Conservation (phyloP, 192 early-diverging fungal species). For the Backusella psychrophila region DNA sequence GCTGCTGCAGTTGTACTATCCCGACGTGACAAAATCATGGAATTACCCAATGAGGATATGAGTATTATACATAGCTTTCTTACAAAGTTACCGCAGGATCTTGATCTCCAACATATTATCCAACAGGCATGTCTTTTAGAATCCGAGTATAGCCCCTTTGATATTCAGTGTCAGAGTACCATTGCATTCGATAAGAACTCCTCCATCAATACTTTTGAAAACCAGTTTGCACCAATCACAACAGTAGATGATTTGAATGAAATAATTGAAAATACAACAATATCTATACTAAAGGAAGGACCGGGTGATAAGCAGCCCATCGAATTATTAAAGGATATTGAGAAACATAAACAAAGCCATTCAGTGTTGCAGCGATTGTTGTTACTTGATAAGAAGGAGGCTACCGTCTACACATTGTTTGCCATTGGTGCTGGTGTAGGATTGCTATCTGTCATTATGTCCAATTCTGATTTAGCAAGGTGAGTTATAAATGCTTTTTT, state of each 20-base stretch:
- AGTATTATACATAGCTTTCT: constrained; percentile 48
- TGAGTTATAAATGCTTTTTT: neutral
- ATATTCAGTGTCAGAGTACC: constrained; percentile 36
- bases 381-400: neutral
- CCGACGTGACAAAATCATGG: constrained; percentile 38
- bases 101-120: constrained; percentile 42
- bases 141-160: constrained; percentile 28
- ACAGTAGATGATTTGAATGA: neutral
- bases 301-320: neutral
- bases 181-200: constrained; percentile 40
- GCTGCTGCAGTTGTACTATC: constrained; percentile 47
- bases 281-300: neutral
- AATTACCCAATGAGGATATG: constrained; percentile 42
- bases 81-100: constrained; percentile 48
- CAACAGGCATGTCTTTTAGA: constrained; percentile 37
- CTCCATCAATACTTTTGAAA: constrained; percentile 26
- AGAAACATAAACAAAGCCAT: neutral
- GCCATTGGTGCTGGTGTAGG: constrained; percentile 19
- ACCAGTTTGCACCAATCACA: neutral
- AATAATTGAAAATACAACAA: neutral
- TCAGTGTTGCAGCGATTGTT: neutral
- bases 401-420: neutral
- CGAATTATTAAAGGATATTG: neutral
- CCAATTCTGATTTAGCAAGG: constrained; percentile 14
- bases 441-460: constrained; percentile 8